phyloP scores from a whole-genome alignment of 768 basidiomycete genomes.

The Trametes villosa region DNA sequence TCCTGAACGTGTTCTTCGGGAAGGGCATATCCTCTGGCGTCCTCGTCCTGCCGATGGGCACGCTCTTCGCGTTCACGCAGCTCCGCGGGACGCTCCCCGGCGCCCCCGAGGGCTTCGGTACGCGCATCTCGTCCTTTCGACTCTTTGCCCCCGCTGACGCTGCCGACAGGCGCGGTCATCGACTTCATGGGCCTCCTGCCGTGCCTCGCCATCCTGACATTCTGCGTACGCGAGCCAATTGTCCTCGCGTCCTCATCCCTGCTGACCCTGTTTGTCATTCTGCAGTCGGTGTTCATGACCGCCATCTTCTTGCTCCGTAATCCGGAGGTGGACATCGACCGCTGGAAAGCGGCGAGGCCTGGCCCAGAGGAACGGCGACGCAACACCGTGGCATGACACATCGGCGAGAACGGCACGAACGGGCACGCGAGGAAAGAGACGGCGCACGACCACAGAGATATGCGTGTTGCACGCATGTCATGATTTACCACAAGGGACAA shows the following conservation, averaged over 20 bases:
- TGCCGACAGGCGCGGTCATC: constrained; percentile 12
- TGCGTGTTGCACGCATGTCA: too few relatives aligned
- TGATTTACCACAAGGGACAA: too few relatives aligned
- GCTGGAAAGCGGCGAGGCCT: constrained; percentile 13
- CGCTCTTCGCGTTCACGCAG: constrained; percentile 34
- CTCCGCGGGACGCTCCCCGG: constrained; percentile 32
- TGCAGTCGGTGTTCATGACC: constrained; percentile 23
- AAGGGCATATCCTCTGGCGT: constrained; percentile 26
- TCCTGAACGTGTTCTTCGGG: constrained; percentile 26
- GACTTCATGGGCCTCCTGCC: constrained; percentile 24
- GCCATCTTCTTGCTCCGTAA: constrained; percentile 24
- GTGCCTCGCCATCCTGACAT: constrained; percentile 21
- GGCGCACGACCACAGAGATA: too few relatives aligned
- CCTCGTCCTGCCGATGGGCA: constrained; percentile 30
- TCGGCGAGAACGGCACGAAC: too few relatives aligned
- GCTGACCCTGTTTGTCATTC: neutral
- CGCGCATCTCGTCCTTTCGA: neutral
- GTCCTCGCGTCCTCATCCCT: neutral
- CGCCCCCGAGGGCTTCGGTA: constrained; percentile 32
- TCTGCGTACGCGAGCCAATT: constrained; percentile 9
- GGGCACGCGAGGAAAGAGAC: too few relatives aligned
- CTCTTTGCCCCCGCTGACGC: neutral
- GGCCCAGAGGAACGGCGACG: constrained; percentile 9
- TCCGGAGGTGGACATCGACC: constrained; percentile 16
- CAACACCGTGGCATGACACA: too few relatives aligned